Conservation (phyloP, 371 early-diverging fungal genomes). For the Zychaea mexicana region DNA sequence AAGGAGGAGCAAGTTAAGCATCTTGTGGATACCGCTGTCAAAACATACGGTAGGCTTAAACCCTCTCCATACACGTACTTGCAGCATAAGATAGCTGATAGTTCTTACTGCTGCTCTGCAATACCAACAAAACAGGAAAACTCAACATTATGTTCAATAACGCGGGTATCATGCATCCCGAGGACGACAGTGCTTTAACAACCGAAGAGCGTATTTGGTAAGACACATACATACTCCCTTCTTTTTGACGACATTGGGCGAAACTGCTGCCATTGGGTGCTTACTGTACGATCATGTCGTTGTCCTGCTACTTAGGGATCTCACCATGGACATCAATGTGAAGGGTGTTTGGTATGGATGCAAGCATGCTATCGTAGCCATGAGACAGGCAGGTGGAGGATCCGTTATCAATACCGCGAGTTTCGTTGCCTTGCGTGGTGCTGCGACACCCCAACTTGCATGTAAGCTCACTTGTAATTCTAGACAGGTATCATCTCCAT, state of each 20-base stretch:
- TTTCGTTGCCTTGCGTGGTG: constrained; percentile 83
- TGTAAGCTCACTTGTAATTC: constrained; percentile 48
- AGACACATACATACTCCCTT: constrained; percentile 12
- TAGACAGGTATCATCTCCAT: background rate
- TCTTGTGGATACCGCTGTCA: constrained; percentile 71
- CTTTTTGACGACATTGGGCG: background rate
- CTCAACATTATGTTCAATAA: constrained; percentile 88
- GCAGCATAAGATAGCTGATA: no score
- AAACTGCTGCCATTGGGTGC: constrained; percentile 59
- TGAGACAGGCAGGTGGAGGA: constrained; percentile 75
- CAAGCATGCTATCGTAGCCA: constrained; percentile 80
- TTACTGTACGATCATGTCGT: background rate
- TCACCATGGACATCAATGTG: constrained; percentile 84
- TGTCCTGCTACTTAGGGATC: constrained; percentile 43
- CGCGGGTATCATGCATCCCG: constrained; percentile 90
- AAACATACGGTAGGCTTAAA: constrained; percentile 60
- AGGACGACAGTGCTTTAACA: constrained; percentile 80
- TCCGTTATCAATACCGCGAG: constrained; percentile 89
- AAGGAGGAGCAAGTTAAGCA: constrained; percentile 75
- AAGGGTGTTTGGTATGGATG: constrained; percentile 94
- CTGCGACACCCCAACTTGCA: constrained; percentile 90
- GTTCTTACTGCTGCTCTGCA: no score
- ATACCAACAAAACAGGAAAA: constrained; percentile 47
- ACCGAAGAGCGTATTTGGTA: constrained; percentile 83
- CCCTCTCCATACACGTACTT: background rate